phyloP scores from a whole-genome alignment of 805 yeast genomes.

The Spathaspora hagerdaliae region DNA sequence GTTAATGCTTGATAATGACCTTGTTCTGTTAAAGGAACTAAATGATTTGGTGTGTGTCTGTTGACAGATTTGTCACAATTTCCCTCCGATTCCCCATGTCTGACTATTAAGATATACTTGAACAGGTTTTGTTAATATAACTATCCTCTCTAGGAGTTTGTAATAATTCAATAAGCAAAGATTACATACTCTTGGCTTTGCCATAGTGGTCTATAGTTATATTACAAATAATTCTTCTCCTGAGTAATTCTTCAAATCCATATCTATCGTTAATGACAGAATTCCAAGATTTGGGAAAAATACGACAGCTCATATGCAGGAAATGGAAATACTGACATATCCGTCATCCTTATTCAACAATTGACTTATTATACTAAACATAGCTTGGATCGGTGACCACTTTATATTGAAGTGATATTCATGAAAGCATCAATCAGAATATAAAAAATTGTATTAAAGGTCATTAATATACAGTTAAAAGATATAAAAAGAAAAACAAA shows the following conservation, averaged over 20 bases:
- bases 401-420: too few relatives aligned
- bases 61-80: slow-evolving; percentile 83
- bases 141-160: too few relatives aligned
- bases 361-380: too few relatives aligned
- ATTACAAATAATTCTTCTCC: neutral
- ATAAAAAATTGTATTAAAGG: neutral
- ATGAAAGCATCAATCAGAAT: too few relatives aligned
- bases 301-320: too few relatives aligned
- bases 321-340: too few relatives aligned
- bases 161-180: neutral
- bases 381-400: too few relatives aligned
- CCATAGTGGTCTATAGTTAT: slow-evolving; percentile 1
- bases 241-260: too few relatives aligned
- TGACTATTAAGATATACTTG: slow-evolving; percentile 70
- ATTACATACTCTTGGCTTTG: slow-evolving; percentile 6
- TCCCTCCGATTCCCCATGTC: slow-evolving; percentile 94
- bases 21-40: slow-evolving; percentile 62
- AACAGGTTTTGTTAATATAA: neutral
- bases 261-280: too few relatives aligned
- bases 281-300: too few relatives aligned
- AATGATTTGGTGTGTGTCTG: slow-evolving; percentile 73
- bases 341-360: too few relatives aligned
- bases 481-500: neutral
- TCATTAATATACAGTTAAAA: neutral
- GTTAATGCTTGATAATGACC: slow-evolving; percentile 64